A percentile compares a stretch with the other conserved stretches of the same genome.
Evolutionary conservation across 177 flowering plant genomes (phyloP).

Genomic region (Vitis hybrid): DNA sequence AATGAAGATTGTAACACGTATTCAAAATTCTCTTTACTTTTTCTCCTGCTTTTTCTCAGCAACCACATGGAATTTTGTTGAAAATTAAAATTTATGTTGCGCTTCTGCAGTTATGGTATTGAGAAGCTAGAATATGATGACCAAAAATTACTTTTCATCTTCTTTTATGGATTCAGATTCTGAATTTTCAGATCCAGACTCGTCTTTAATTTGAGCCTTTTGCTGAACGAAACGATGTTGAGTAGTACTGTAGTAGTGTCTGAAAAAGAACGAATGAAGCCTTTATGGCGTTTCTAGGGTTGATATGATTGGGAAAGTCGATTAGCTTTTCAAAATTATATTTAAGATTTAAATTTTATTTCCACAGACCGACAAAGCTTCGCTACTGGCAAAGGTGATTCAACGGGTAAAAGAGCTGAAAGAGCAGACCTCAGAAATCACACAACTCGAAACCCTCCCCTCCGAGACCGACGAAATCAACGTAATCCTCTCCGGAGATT

Average conservation of each 20-base stretch:
- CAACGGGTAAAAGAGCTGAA: constrained; percentile 72
- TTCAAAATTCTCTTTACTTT: too few relatives aligned
- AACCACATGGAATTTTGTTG: too few relatives aligned
- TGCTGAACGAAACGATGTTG: constrained; percentile 1
- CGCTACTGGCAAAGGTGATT: constrained; percentile 69
- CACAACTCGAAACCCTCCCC: constrained; percentile 47
- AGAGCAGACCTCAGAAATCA: constrained; percentile 49
- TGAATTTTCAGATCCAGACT: constrained; percentile 7
- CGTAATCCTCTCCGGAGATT: constrained; percentile 37
- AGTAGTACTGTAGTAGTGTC: background rate
- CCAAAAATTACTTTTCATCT: too few relatives aligned
- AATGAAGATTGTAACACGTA: too few relatives aligned
- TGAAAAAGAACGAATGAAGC: constrained; percentile 9
- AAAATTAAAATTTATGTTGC: background rate
- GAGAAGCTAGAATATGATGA: too few relatives aligned
- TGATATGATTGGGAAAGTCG: constrained; percentile 38
- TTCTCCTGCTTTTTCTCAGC: too few relatives aligned
- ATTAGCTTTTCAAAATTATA: constrained; percentile 18
- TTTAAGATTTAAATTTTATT: background rate
- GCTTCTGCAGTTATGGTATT: background rate
- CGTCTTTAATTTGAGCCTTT: background rate
- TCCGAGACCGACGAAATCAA: constrained; percentile 72
- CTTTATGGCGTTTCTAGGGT: constrained; percentile 11
- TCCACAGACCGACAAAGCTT: constrained; percentile 81
- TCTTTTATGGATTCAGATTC: constrained; percentile 3